phyloP scores from a whole-genome alignment of 2,329 filamentous ascomycete species.

The Diaporthe citrichinensis region DNA sequence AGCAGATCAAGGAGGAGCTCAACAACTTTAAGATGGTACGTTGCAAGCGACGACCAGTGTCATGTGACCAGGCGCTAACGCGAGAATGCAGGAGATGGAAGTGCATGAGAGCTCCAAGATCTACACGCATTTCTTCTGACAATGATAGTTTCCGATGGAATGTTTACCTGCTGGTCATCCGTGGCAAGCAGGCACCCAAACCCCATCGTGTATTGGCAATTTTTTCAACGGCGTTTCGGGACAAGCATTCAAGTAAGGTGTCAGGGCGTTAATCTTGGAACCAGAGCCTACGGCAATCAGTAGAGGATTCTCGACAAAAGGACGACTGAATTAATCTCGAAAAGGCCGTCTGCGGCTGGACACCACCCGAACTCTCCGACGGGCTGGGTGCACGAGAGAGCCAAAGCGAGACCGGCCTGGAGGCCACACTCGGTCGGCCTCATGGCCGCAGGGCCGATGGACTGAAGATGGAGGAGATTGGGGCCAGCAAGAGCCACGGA shows the following conservation, averaged over 20 bases:
- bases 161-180: slow-evolving; percentile 31
- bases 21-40: slow-evolving; percentile 99
- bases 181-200: slow-evolving; percentile 37
- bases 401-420: slow-evolving; percentile 13
- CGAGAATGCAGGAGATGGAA: slow-evolving; percentile 89
- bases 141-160: slow-evolving; percentile 50
- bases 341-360: slow-evolving; percentile 11
- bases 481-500: slow-evolving; percentile 29
- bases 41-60: slow-evolving; percentile 34
- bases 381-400: slow-evolving; percentile 22
- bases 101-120: slow-evolving; percentile 99
- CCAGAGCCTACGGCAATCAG: slow-evolving; percentile 34
- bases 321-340: slow-evolving; percentile 39
- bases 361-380: not conserved
- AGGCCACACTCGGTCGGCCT: not conserved
- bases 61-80: slow-evolving; percentile 56
- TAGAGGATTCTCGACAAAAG: slow-evolving; percentile 25
- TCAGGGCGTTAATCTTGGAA: slow-evolving; percentile 45
- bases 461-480: slow-evolving; percentile 22
- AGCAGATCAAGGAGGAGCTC: slow-evolving; percentile 99
- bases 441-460: slow-evolving; percentile 8
- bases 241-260: slow-evolving; percentile 47
- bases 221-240: slow-evolving; percentile 54
- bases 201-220: slow-evolving; percentile 66
- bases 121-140: slow-evolving; percentile 99